A percentile compares a stretch with the other conserved stretches of the same genome.
Evolutionary conservation across 73 alveolate species (phyloP).

Genomic region (Tetrahymena borealis): DNA sequence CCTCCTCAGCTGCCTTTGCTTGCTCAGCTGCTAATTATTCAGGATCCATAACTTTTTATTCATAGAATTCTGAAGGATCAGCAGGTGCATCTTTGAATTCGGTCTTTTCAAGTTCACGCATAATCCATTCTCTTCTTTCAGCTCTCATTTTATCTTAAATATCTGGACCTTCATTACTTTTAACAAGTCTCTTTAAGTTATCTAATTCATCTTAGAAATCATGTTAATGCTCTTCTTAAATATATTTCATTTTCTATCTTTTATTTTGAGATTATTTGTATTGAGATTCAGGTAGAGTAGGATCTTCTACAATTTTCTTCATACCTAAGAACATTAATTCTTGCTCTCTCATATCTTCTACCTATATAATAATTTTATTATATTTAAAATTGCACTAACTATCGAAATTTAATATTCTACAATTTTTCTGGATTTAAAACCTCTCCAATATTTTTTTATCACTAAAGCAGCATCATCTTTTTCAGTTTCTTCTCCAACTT

Average conservation of each 20-base stretch:
- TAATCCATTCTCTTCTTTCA: slow-evolving; percentile 79
- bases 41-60: slow-evolving; percentile 26
- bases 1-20: slow-evolving; percentile 72
- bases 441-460: slow-evolving; percentile 64
- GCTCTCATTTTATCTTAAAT: slow-evolving; percentile 66
- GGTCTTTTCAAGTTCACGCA: slow-evolving; percentile 53
- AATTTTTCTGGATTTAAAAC: slow-evolving; percentile 72
- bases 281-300: slow-evolving; percentile 42
- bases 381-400: neutral
- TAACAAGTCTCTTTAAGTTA: slow-evolving; percentile 61
- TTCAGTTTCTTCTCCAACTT: slow-evolving; percentile 55
- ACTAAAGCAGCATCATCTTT: slow-evolving; percentile 54
- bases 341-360: slow-evolving; percentile 65
- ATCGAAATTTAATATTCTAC: neutral
- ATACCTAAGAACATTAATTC: slow-evolving; percentile 80
- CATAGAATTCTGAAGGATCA: slow-evolving; percentile 22
- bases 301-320: slow-evolving; percentile 51
- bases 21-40: slow-evolving; percentile 55
- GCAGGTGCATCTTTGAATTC: slow-evolving; percentile 37
- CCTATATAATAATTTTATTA: neutral
- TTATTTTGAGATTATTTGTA: slow-evolving; percentile 42
- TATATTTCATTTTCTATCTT: slow-evolving; percentile 50
- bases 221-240: slow-evolving; percentile 35
- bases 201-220: slow-evolving; percentile 59
- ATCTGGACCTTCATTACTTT: slow-evolving; percentile 82